Conservation (phyloP, 768 basidiomycete genomes). For the Kwoniella sp. region DNA sequence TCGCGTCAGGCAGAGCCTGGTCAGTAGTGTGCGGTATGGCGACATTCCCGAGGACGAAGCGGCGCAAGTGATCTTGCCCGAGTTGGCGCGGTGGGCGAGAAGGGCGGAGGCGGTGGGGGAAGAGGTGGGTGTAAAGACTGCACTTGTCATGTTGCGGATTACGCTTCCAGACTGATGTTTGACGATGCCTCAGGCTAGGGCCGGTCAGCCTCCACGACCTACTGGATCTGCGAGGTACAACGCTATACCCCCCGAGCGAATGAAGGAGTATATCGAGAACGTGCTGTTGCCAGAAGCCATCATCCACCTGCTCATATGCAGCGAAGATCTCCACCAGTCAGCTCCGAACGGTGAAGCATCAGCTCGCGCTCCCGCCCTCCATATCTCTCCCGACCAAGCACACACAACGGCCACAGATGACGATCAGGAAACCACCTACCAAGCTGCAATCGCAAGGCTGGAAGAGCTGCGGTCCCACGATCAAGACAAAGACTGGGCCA, state of each 20-base stretch:
- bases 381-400: too few species aligned
- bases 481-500: too few species aligned
- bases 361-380: too few species aligned
- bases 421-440: too few species aligned
- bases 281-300: conserved; percentile 30
- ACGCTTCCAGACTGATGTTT: background rate
- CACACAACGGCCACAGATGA: too few species aligned
- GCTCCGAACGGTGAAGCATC: too few species aligned
- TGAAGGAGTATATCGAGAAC: conserved; percentile 12
- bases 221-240: conserved; percentile 33
- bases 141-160: background rate
- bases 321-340: background rate
- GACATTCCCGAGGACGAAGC: conserved; percentile 26
- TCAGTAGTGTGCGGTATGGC: conserved; percentile 7
- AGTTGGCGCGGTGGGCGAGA: conserved; percentile 36
- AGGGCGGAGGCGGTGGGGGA: background rate
- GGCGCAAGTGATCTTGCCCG: conserved; percentile 27
- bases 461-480: too few species aligned
- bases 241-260: conserved; percentile 1
- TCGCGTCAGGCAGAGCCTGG: background rate
- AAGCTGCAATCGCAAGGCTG: too few species aligned
- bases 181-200: background rate
- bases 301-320: conserved; percentile 20
- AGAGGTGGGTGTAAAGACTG: background rate
- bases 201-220: conserved; percentile 15